Conservation (phyloP, 805 yeast genomes). For the Candida pseudofarinosa region DNA sequence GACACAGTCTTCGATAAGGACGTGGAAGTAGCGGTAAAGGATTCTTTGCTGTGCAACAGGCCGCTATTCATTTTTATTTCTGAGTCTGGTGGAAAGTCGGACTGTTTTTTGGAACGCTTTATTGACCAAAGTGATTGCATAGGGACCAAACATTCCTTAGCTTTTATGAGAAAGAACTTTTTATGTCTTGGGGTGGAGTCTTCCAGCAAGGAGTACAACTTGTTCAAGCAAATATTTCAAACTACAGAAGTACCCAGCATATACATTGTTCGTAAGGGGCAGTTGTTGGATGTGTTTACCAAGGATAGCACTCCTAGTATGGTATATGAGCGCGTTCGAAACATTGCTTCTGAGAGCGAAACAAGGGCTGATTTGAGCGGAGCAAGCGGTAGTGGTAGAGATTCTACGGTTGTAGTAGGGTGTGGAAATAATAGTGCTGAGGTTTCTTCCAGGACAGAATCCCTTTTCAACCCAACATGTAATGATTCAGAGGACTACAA, state of each 20-base stretch:
- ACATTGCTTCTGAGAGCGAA: not conserved
- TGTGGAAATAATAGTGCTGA: not conserved
- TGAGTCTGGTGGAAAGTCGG: constrained; percentile 10
- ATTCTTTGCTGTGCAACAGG: constrained; percentile 11
- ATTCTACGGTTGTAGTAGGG: not conserved
- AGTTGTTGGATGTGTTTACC: constrained; percentile 40
- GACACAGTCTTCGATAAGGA: not conserved
- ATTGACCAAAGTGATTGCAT: not conserved
- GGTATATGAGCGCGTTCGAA: constrained; percentile 18
- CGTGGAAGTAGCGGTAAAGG: constrained; percentile 19
- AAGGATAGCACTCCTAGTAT: constrained; percentile 23
- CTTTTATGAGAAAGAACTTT: constrained; percentile 5
- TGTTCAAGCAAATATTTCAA: constrained; percentile 55
- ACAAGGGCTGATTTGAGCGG: not conserved
- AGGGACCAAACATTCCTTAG: not conserved
- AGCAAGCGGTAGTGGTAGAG: not conserved
- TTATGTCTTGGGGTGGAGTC: constrained; percentile 15
- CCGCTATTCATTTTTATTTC: constrained; percentile 24
- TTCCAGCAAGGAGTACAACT: constrained; percentile 16
- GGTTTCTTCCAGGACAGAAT: not conserved
- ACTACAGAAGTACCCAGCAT: constrained; percentile 51
- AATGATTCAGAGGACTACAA: constrained; percentile 1
- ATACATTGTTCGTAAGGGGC: constrained; percentile 48
- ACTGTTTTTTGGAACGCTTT: constrained; percentile 12
- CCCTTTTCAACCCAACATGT: not conserved